A percentile compares a stretch with the other conserved stretches of the same genome.
phyloP scores from a whole-genome alignment of 352 stramenopile genomes.

The Pythium volutum region DNA sequence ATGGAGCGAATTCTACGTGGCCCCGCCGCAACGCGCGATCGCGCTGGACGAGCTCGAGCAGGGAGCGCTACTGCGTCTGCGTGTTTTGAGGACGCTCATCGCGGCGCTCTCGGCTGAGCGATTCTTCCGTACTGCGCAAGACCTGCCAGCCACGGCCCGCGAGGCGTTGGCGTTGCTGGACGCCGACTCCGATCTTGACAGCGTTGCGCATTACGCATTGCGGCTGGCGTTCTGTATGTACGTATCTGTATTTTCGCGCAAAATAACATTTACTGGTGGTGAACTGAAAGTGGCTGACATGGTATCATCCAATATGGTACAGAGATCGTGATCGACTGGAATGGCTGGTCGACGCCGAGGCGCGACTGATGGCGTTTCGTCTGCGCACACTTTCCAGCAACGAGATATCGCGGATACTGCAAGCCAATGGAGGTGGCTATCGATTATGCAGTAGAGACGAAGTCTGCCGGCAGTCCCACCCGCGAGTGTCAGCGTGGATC shows the following conservation, averaged over 20 bases:
- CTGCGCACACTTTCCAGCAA: background rate
- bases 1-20: slow-evolving; percentile 70
- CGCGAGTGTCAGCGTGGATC: slow-evolving; percentile 4
- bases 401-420: slow-evolving; percentile 23
- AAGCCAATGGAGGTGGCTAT: background rate
- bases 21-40: slow-evolving; percentile 82
- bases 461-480: background rate
- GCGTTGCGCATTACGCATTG: slow-evolving; percentile 21
- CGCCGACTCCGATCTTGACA: slow-evolving; percentile 17
- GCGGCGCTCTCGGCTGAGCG: background rate
- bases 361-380: background rate
- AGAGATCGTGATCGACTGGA: slow-evolving; percentile 40
- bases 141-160: slow-evolving; percentile 8
- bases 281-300: no score
- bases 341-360: slow-evolving; percentile 57
- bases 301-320: no score
- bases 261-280: no score
- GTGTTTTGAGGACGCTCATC: slow-evolving; percentile 36
- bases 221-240: slow-evolving; percentile 25
- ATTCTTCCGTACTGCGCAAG: slow-evolving; percentile 12
- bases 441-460: background rate
- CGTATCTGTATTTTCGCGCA: no score
- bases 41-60: slow-evolving; percentile 94
- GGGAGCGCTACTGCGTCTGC: slow-evolving; percentile 67
- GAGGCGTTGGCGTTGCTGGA: slow-evolving; percentile 13